phyloP scores from a whole-genome alignment of 331 rosid genomes.

The Cydonia oblonga region DNA sequence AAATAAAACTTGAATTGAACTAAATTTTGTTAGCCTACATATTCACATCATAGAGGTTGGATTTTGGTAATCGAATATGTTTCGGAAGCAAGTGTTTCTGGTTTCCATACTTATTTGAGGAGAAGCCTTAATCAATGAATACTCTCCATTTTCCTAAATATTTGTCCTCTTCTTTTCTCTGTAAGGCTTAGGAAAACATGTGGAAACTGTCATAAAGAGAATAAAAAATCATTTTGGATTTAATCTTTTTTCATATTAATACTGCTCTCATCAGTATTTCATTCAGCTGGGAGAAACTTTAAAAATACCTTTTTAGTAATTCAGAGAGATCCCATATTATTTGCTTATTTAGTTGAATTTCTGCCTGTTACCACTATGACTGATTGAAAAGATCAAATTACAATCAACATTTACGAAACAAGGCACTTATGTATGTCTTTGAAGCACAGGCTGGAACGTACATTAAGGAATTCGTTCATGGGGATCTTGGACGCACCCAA shows the following conservation, averaged over 20 bases:
- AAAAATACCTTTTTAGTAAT: neutral
- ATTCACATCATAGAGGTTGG: neutral
- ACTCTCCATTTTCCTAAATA: neutral
- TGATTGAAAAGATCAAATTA: neutral
- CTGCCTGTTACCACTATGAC: neutral
- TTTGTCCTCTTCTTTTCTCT: neutral
- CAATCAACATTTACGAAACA: conserved; percentile 1
- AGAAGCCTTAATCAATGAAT: neutral
- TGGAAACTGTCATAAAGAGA: neutral
- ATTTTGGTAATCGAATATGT: neutral
- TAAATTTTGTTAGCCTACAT: neutral
- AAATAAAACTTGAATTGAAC: neutral
- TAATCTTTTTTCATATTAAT: neutral
- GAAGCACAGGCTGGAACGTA: conserved; percentile 86
- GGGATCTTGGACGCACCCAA: conserved; percentile 87
- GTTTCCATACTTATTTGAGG: neutral
- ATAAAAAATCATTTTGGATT: too few species aligned
- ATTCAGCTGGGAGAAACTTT: neutral
- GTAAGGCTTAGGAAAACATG: neutral
- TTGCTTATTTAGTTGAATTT: neutral
- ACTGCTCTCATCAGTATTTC: neutral
- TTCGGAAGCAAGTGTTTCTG: neutral
- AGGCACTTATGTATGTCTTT: conserved; percentile 5
- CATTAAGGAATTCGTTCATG: conserved; percentile 90
- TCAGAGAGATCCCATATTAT: neutral